These are phyloP conservation scores for Gorgonomyces haynaldii DNA, from an alignment of 192 early-diverging fungal species.

Conservation along the genomic window DNA sequence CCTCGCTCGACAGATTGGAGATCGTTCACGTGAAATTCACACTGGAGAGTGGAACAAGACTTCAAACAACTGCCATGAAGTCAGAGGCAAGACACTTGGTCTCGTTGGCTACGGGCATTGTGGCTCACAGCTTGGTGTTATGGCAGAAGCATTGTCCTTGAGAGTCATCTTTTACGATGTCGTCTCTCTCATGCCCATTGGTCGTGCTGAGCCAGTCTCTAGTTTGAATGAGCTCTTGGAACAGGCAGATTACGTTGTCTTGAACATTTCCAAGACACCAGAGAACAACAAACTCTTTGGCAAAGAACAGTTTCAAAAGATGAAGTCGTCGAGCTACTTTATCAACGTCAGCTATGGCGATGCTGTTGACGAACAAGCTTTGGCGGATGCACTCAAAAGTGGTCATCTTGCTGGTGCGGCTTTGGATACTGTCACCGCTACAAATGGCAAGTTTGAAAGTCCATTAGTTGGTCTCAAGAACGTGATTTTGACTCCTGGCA, in stretches of 20 bases:
- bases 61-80: conserved; percentile 32
- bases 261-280: conserved; percentile 20
- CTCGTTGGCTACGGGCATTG: conserved; percentile 40
- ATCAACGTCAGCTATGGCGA: conserved; percentile 29
- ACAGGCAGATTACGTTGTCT: conserved; percentile 29
- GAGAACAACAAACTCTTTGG: conserved; percentile 35
- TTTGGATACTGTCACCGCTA: conserved; percentile 27
- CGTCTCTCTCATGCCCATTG: conserved; percentile 32
- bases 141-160: conserved; percentile 35
- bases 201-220: conserved; percentile 17
- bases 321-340: conserved; percentile 36
- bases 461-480: conserved; percentile 25
- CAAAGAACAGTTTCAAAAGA: conserved; percentile 26
- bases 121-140: conserved; percentile 33
- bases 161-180: conserved; percentile 38
- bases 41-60: conserved; percentile 37
- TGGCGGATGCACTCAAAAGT: conserved; percentile 34
- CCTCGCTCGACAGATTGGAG: conserved; percentile 33
- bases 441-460: conserved; percentile 14
- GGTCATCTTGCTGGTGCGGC: conserved; percentile 30
- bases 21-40: conserved; percentile 34
- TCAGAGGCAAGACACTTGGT: conserved; percentile 39
- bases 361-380: conserved; percentile 31
- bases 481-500: conserved; percentile 33
- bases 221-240: conserved; percentile 23